A percentile compares a stretch with the other conserved stretches of the same genome.
Evolutionary conservation across 164 flowering plant genomes (phyloP).

Genomic region (Umbilicus rupestris): DNA sequence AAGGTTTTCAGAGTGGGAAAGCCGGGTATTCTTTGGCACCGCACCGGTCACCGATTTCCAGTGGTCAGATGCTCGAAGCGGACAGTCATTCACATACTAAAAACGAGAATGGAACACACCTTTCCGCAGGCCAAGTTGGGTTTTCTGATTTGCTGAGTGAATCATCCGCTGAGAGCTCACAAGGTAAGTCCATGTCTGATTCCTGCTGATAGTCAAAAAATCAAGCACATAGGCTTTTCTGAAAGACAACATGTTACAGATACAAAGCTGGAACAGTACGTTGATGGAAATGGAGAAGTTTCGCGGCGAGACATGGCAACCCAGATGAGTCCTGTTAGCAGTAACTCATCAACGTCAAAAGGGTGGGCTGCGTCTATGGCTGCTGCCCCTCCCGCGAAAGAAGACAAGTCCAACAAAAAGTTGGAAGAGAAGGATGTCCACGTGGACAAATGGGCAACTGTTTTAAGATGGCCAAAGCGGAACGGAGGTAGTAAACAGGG

Average conservation of each 20-base stretch:
- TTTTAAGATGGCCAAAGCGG: slow-evolving; percentile 23
- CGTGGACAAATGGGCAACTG: slow-evolving; percentile 36
- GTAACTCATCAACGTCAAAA: slow-evolving; percentile 21
- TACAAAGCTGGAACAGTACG: slow-evolving; percentile 20
- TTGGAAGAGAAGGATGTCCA: slow-evolving; percentile 46
- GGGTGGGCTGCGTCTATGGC: slow-evolving; percentile 22
- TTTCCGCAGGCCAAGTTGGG: slow-evolving; percentile 12
- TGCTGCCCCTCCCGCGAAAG: background rate
- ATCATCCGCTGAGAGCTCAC: slow-evolving; percentile 35
- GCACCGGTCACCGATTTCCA: slow-evolving; percentile 28
- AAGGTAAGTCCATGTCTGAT: slow-evolving; percentile 25
- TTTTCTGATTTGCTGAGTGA: slow-evolving; percentile 27
- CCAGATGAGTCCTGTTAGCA: slow-evolving; percentile 44
- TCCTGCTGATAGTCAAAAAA: background rate
- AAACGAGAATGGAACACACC: background rate
- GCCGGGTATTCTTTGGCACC: slow-evolving; percentile 15
- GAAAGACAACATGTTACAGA: slow-evolving; percentile 19
- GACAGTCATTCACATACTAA: slow-evolving; percentile 6
- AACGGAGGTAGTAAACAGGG: slow-evolving; percentile 11
- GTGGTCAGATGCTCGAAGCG: slow-evolving; percentile 32
- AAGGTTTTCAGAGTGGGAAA: slow-evolving; percentile 15
- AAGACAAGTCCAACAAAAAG: background rate
- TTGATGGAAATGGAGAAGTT: slow-evolving; percentile 25
- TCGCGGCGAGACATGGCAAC: slow-evolving; percentile 53
- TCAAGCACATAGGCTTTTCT: background rate